Conservation (phyloP, 768 basidiomycete genomes). For the Mycena leptocephala region DNA sequence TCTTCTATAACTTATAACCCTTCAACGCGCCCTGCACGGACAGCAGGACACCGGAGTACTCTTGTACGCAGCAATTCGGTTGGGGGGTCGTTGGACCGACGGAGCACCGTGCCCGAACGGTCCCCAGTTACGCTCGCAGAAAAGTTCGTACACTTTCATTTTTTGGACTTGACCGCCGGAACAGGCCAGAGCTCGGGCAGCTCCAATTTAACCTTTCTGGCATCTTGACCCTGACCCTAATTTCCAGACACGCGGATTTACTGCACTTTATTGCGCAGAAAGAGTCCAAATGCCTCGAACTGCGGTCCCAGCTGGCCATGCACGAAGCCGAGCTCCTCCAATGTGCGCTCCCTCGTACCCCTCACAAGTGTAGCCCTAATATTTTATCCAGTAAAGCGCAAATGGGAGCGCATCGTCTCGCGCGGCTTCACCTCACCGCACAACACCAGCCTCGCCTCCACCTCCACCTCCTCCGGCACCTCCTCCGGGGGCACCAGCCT, state of each 20-base stretch:
- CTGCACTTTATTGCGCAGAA: slow-evolving; percentile 91
- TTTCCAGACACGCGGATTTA: slow-evolving; percentile 80
- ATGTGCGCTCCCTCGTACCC: slow-evolving; percentile 54
- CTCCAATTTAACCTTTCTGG: too few species aligned
- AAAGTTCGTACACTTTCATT: slow-evolving; percentile 64
- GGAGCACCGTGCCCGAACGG: slow-evolving; percentile 6
- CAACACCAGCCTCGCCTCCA: slow-evolving; percentile 34
- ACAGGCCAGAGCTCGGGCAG: background rate
- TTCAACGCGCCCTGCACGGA: slow-evolving; percentile 33
- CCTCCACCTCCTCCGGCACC: slow-evolving; percentile 40
- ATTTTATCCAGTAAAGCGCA: slow-evolving; percentile 76
- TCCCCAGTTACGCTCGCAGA: slow-evolving; percentile 73
- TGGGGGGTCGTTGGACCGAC: slow-evolving; percentile 28
- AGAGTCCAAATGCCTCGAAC: slow-evolving; percentile 87
- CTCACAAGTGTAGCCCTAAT: background rate
- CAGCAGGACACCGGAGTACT: slow-evolving; percentile 27
- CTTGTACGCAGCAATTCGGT: slow-evolving; percentile 43
- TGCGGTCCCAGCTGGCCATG: slow-evolving; percentile 79
- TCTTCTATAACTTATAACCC: slow-evolving; percentile 71
- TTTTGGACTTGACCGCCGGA: background rate
- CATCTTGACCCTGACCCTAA: background rate
- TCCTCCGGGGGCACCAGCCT: slow-evolving; percentile 26
- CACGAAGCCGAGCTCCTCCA: slow-evolving; percentile 84
- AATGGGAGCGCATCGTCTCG: slow-evolving; percentile 88
- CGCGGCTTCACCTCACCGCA: slow-evolving; percentile 66